These are phyloP conservation scores for Pyronema omphalodes DNA, from an alignment of 495 filamentous ascomycete genomes.

Conservation along the genomic window DNA sequence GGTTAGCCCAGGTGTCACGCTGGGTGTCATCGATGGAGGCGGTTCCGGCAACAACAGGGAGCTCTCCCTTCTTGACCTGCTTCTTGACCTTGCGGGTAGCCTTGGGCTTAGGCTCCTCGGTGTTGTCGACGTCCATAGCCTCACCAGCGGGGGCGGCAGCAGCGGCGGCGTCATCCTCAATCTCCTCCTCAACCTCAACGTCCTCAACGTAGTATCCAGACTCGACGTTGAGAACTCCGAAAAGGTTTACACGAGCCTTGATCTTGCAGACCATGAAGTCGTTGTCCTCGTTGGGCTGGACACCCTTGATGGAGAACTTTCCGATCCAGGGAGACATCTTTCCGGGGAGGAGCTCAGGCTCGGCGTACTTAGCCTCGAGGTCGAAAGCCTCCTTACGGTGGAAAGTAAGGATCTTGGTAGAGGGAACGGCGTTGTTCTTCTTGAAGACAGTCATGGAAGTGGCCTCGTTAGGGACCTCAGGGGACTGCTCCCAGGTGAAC, in stretches of 20 bases:
- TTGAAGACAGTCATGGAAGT: constrained; percentile 95
- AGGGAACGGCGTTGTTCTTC: constrained; percentile 92
- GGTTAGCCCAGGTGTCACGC: constrained; percentile 53
- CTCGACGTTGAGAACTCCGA: constrained; percentile 92
- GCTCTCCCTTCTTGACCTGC: constrained; percentile 93
- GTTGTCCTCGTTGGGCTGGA: constrained; percentile 67
- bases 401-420: constrained; percentile 98
- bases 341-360: constrained; percentile 75
- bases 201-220: constrained; percentile 97
- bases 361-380: constrained; percentile 81
- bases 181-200: constrained; percentile 87
- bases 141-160: constrained; percentile 43
- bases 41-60: constrained; percentile 71
- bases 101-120: constrained; percentile 49
- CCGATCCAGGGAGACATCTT: constrained; percentile 90
- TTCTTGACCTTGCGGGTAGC: constrained; percentile 99
- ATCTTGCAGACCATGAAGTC: constrained; percentile 99
- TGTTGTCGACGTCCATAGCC: constrained; percentile 62
- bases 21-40: constrained; percentile 49
- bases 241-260: constrained; percentile 91
- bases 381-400: constrained; percentile 97
- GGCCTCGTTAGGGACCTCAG: constrained; percentile 96
- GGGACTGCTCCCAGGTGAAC: constrained; percentile 97
- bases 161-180: constrained; percentile 46
- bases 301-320: constrained; percentile 81